Evolutionary conservation across 768 basidiomycete species (phyloP).

Genomic region (Psilocybe sp.): DNA sequence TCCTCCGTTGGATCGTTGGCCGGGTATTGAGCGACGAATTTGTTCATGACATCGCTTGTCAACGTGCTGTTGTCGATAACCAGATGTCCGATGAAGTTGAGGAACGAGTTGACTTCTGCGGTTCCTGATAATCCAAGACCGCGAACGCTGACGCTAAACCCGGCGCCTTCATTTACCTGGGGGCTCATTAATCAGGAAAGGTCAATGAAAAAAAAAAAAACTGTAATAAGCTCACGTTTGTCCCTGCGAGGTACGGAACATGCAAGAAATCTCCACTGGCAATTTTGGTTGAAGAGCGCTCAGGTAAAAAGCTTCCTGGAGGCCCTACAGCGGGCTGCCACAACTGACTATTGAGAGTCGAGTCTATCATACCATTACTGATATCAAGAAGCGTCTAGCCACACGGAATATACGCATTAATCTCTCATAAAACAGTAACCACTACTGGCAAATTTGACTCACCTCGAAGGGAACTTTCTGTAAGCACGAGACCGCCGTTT

Average conservation of each 20-base stretch:
- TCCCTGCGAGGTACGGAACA: conserved; percentile 54
- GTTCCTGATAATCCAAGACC: conserved; percentile 35
- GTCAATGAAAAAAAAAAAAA: background rate
- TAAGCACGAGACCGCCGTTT: conserved; percentile 40
- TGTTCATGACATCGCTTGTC: conserved; percentile 36
- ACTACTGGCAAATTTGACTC: background rate
- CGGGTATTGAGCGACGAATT: conserved; percentile 40
- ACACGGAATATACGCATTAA: background rate
- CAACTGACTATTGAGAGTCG: conserved; percentile 48
- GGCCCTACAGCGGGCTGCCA: conserved; percentile 59
- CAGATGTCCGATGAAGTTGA: conserved; percentile 42
- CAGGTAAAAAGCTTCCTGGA: conserved; percentile 44
- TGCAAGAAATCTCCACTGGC: conserved; percentile 47
- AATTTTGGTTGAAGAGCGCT: conserved; percentile 43
- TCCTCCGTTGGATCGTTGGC: conserved; percentile 46
- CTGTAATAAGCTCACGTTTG: conserved; percentile 38
- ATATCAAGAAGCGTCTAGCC: conserved; percentile 47
- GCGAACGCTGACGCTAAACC: conserved; percentile 36
- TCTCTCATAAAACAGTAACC: background rate
- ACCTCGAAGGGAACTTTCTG: conserved; percentile 44
- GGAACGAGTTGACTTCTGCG: conserved; percentile 42
- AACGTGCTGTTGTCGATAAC: conserved; percentile 53
- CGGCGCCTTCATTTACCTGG: conserved; percentile 56
- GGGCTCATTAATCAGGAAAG: too few relatives aligned
- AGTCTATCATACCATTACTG: conserved; percentile 41